Evolutionary conservation across 2,329 filamentous ascomycete genomes (phyloP).

Genomic region (Hypoxylon sp.): DNA sequence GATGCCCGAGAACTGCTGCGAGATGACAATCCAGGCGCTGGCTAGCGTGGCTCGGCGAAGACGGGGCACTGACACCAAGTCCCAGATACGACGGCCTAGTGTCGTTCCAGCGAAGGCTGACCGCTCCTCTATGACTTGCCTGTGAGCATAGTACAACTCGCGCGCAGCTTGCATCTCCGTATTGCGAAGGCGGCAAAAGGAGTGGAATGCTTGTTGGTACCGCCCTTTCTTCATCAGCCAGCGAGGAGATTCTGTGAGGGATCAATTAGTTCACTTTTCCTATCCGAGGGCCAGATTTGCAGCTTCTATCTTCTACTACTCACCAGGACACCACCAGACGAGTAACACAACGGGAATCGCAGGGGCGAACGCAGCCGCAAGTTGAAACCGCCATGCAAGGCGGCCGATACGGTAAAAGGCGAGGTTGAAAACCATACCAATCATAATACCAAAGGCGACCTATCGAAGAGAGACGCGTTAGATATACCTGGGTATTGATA

Average conservation of each 20-base stretch:
- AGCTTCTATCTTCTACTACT: slow-evolving; percentile 14
- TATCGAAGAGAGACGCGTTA: slow-evolving; percentile 15
- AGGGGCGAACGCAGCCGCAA: slow-evolving; percentile 21
- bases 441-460: slow-evolving; percentile 26
- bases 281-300: not conserved
- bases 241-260: slow-evolving; percentile 17
- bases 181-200: slow-evolving; percentile 21
- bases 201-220: slow-evolving; percentile 22
- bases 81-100: slow-evolving; percentile 22
- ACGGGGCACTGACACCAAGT: slow-evolving; percentile 19
- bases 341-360: slow-evolving; percentile 17
- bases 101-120: slow-evolving; percentile 21
- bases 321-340: slow-evolving; percentile 26
- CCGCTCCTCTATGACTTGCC: slow-evolving; percentile 26
- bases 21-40: slow-evolving; percentile 25
- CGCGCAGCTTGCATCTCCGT: slow-evolving; percentile 25
- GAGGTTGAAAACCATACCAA: slow-evolving; percentile 21
- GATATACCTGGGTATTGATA: slow-evolving; percentile 11
- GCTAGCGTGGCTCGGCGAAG: slow-evolving; percentile 19
- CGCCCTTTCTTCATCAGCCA: slow-evolving; percentile 29
- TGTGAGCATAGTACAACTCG: slow-evolving; percentile 21
- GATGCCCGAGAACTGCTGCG: slow-evolving; percentile 26
- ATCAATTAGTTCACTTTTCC: slow-evolving; percentile 12
- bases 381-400: slow-evolving; percentile 25
- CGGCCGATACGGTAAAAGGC: slow-evolving; percentile 20